Evolutionary conservation across 345 rosid species (phyloP).

Genomic region (Hirschfeldia incana): DNA sequence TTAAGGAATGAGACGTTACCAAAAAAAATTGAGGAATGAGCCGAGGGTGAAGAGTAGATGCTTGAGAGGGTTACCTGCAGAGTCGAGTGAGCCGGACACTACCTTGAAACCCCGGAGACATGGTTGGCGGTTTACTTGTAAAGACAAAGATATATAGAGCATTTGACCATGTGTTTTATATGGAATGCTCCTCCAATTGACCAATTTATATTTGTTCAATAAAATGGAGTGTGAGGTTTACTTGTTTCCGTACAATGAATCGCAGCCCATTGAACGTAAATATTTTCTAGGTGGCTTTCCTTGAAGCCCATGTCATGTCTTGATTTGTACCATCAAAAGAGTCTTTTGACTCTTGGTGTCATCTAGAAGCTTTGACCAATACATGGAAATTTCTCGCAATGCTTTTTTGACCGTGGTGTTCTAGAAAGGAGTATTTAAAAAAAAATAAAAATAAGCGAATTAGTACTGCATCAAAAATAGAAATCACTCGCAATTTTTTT

Average conservation of each 20-base stretch:
- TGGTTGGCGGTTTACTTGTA: conserved; percentile 62
- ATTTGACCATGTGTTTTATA: background rate
- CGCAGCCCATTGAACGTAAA: background rate
- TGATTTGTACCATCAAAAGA: background rate
- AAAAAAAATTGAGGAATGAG: conserved; percentile 33
- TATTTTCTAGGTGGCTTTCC: background rate
- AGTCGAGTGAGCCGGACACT: conserved; percentile 68
- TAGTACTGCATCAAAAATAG: background rate
- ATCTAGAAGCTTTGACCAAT: conserved; percentile 19
- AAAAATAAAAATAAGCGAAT: background rate
- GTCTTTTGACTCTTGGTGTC: background rate
- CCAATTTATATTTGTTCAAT: background rate
- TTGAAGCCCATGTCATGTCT: background rate
- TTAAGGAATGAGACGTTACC: background rate
- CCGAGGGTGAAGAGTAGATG: conserved; percentile 65
- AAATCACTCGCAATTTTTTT: background rate
- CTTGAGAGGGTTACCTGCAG: conserved; percentile 75
- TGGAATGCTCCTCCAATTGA: background rate
- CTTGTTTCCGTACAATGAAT: background rate
- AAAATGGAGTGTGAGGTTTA: background rate
- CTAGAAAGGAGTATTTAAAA: background rate
- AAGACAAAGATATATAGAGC: conserved; percentile 50
- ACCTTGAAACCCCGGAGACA: conserved; percentile 71
- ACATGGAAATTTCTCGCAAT: background rate
- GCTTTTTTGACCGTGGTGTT: background rate